Conservation (phyloP, 306 rosid species). For the Ammopiptanthus mongolicus region DNA sequence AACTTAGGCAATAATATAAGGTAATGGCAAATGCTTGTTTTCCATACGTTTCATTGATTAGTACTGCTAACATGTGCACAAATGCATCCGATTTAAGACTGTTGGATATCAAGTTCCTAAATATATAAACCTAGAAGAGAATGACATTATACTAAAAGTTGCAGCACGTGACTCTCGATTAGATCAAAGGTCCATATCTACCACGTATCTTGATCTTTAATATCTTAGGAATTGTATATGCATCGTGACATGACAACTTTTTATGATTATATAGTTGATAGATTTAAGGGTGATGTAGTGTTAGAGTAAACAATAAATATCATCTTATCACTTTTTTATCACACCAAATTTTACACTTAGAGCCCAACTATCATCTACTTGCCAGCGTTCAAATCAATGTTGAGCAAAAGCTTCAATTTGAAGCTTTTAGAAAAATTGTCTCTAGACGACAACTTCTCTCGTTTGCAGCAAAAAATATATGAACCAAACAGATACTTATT, state of each 20-base stretch:
- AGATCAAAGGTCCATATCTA: conserved; percentile 16
- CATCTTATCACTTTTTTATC: too few species aligned
- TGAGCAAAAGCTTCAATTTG: too few species aligned
- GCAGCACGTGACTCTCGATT: conserved; percentile 32
- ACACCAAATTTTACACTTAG: too few species aligned
- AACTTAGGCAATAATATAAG: conserved; percentile 7
- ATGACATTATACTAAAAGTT: conserved; percentile 14
- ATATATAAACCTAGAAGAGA: conserved; percentile 17
- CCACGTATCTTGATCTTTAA: conserved; percentile 12
- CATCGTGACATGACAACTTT: not conserved
- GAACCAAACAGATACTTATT: too few species aligned
- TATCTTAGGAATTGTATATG: conserved; percentile 8
- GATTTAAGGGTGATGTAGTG: too few species aligned
- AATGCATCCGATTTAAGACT: conserved; percentile 12
- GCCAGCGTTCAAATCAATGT: too few species aligned
- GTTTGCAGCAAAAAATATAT: too few species aligned
- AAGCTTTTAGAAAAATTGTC: too few species aligned
- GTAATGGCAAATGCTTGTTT: not conserved
- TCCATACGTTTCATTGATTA: not conserved
- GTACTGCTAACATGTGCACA: conserved; percentile 4
- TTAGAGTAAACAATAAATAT: too few species aligned
- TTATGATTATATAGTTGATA: not conserved
- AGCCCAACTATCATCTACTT: too few species aligned
- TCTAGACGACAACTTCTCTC: too few species aligned
- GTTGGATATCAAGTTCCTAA: conserved; percentile 12